phyloP scores from a whole-genome alignment of 805 yeast genomes.

The Metschnikowia colocasiae region DNA sequence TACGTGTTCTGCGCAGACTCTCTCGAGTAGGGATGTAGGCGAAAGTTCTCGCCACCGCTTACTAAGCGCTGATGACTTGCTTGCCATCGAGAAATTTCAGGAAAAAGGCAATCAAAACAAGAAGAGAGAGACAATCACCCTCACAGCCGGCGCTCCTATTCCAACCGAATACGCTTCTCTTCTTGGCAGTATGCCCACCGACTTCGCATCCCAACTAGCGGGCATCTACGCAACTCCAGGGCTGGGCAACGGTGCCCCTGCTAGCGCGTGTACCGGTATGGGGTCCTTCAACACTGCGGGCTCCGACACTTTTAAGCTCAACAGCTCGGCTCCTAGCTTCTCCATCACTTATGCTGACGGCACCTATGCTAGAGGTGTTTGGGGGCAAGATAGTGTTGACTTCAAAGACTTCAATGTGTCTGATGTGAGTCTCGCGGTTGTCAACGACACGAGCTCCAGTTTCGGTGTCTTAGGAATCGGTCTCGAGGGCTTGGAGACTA shows the following conservation, averaged over 20 bases:
- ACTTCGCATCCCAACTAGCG: background rate
- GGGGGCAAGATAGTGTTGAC: conserved; percentile 59
- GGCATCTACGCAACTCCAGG: background rate
- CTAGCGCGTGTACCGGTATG: conserved; percentile 40
- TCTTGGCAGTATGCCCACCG: background rate
- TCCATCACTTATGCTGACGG: conserved; percentile 47
- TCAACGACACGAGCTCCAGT: conserved; percentile 57
- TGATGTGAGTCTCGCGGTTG: conserved; percentile 69
- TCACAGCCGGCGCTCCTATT: background rate
- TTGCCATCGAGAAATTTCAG: background rate
- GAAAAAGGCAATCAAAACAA: background rate
- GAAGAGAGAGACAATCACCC: background rate
- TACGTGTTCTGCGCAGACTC: background rate
- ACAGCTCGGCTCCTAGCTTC: conserved; percentile 40
- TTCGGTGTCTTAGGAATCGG: conserved; percentile 77
- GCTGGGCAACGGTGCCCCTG: background rate
- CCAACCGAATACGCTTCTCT: background rate
- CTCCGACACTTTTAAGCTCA: conserved; percentile 38
- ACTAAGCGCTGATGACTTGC: background rate
- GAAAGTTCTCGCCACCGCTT: conserved; percentile 4
- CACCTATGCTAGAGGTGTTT: conserved; percentile 46
- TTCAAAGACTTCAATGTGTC: conserved; percentile 48
- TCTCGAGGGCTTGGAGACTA: conserved; percentile 62
- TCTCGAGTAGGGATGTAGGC: background rate
- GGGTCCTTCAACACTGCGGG: conserved; percentile 46